Base-by-base conservation (phyloP, 2,329 filamentous ascomycete genomes). In the Trichoderma koningii region DNA sequence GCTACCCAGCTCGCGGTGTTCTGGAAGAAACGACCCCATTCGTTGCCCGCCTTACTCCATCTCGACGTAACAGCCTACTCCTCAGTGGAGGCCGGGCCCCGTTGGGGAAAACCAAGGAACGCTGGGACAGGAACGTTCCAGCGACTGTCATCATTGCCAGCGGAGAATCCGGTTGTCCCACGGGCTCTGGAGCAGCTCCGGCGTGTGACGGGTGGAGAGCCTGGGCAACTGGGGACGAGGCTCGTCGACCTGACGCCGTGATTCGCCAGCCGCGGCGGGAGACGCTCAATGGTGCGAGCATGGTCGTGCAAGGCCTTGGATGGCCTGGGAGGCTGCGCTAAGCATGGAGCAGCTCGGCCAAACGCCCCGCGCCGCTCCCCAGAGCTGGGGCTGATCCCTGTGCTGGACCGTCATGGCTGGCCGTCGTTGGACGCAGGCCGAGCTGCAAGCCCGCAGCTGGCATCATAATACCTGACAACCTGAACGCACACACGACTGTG, bases 371-470 rank as follows among this genome's bases (percentile, higher is more conserved):
- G 64, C 55, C 64, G 59, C 30, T 66, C 59, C 47, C 53, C 52
- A 55, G 62, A 57, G 59, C 50, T 63, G 64, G 64, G 64, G 59
- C 64, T 63, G 51, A 66, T 66, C 64, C 64, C 59, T 66, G 64
- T 66, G 64, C 53, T 42, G 30, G 30, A 9, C 30, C 30, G 30
- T 30, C 30, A 30, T 30, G 30, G 30, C 30, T 30, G 30, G 30
- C 7, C 30, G 6, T 34, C 30, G 30, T 34, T 34, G 30, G 30
- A 34, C 30, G 30, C 30, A 34, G 30, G 9, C 3, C 7, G 30
- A 34, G 30, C 30, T 10, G 30, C 30, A 34, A 34, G 30, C 30
- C 30, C 30, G 9, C 28, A 28, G 28, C 28, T 28, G 28, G 28
- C 28, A 28, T 28, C 30, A 34, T 34, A 7, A 34, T 34, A 55